These are phyloP conservation scores for Backusella morwellensis DNA, from an alignment of 192 early-diverging fungal genomes.

Conservation along the genomic window DNA sequence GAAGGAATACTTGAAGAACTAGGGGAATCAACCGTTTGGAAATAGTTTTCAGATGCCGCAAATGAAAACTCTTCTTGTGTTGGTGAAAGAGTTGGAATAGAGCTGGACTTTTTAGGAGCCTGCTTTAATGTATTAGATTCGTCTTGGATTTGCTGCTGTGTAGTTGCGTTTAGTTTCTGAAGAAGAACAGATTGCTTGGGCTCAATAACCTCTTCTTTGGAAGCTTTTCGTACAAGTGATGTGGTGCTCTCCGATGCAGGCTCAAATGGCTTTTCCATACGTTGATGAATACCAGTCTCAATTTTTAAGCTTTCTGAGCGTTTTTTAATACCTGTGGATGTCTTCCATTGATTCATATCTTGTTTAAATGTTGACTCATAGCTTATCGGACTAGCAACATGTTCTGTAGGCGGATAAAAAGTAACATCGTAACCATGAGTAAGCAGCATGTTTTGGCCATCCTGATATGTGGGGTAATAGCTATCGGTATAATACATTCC, in stretches of 20 bases:
- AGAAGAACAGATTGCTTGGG: background rate
- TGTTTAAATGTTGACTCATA: background rate
- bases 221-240: background rate
- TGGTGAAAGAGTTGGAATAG: background rate
- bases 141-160: background rate
- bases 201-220: background rate
- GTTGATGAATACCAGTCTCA: background rate
- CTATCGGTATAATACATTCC: background rate
- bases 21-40: background rate
- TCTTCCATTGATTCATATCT: conserved; percentile 11
- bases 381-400: background rate
- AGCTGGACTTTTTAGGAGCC: background rate
- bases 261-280: conserved; percentile 9
- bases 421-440: conserved; percentile 1
- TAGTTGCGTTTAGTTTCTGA: background rate
- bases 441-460: background rate
- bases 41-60: background rate
- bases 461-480: background rate
- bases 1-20: conserved; percentile 5
- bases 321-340: background rate
- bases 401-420: background rate
- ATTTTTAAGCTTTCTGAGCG: conserved; percentile 2
- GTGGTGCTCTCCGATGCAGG: background rate
- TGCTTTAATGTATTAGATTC: background rate
- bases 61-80: background rate